Evolutionary conservation across 192 early-diverging fungal species (phyloP), one percentile per base, ranked within the genome.

Genomic region (Kappamyces sp.): DNA sequence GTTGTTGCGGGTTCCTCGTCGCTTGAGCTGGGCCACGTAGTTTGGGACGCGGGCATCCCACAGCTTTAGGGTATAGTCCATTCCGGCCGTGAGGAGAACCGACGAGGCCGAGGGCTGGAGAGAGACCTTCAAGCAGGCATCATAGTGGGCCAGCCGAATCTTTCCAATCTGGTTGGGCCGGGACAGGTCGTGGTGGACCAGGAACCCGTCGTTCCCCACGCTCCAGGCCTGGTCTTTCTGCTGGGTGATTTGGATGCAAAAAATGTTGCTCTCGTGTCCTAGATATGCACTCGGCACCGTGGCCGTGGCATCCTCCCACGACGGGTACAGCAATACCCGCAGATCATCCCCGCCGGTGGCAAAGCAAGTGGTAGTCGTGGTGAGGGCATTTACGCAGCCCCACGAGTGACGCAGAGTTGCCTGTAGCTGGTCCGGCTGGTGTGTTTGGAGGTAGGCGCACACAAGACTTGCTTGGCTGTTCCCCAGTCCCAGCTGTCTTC

Each of bases 371-470:
- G 41, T 38, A 15, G 48, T 31, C n/a, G 31, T 14, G 34, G n/a
- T 58, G 8, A 58, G 4, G 0, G 55, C 55, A 38, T 58, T 58
- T 11, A 58, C 55, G 47, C 55, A 58, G 12, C 55, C 55, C 22
- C 22, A 22, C 22, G 22, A 22, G 22, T 22, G 22, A 22, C 22
- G 22, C 22, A 22, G 22, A 22, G 22, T 22, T 22, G 22, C 22
- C 22, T 22, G 22, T 22, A 22, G 22, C 22, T 22, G 22, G 22
- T 22, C 22, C 22, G 22, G 22, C 22, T 22, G 22, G 22, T 22
- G 22, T 22, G 22, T 22, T 22, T 22, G 22, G 22, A 22, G 22
- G 22, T 22, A 22, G 22, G 22, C 22, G 22, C 22, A 22, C 22
- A 22, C 22, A 22, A 22, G 22, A 22, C 22, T 22, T 22, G 22